Conservation (phyloP, 2,329 filamentous ascomycete genomes). For the Pyricularia pennisetigena region DNA sequence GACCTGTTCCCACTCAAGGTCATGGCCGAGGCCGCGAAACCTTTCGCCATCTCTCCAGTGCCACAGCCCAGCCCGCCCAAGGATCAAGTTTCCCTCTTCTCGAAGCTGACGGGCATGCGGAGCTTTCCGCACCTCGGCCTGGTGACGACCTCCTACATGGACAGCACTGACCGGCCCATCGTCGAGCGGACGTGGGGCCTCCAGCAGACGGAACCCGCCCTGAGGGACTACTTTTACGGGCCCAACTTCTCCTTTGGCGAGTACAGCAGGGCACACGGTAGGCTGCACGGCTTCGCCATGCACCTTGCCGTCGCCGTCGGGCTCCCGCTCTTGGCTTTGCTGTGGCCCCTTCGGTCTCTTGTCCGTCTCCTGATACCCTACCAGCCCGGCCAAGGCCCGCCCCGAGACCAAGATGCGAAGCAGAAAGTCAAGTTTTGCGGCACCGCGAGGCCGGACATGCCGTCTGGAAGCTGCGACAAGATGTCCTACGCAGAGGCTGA, state of each 20-base stretch:
- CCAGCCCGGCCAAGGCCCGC: conserved; percentile 44
- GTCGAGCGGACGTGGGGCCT: conserved; percentile 57
- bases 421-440: conserved; percentile 55
- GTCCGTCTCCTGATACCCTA: conserved; percentile 30
- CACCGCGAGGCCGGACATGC: conserved; percentile 50
- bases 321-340: conserved; percentile 30
- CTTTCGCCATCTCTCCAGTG: conserved; percentile 49
- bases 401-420: conserved; percentile 40
- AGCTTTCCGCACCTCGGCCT: conserved; percentile 42
- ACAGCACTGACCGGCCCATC: conserved; percentile 38
- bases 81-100: conserved; percentile 22
- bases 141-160: conserved; percentile 42
- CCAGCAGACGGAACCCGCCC: conserved; percentile 32
- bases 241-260: conserved; percentile 50
- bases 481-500: conserved; percentile 45
- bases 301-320: conserved; percentile 38
- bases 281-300: conserved; percentile 35
- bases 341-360: conserved; percentile 33
- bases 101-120: conserved; percentile 38
- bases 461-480: conserved; percentile 22
- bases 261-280: conserved; percentile 39
- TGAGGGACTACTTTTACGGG: conserved; percentile 42
- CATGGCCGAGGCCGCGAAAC: conserved; percentile 31
- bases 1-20: conserved; percentile 41
- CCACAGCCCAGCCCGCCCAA: conserved; percentile 26